A percentile compares a stretch with the other conserved stretches of the same genome.
These are phyloP conservation scores for Ganoderma multipileum DNA, from an alignment of 1,284 basidiomycete genomes.

Conservation along the genomic window DNA sequence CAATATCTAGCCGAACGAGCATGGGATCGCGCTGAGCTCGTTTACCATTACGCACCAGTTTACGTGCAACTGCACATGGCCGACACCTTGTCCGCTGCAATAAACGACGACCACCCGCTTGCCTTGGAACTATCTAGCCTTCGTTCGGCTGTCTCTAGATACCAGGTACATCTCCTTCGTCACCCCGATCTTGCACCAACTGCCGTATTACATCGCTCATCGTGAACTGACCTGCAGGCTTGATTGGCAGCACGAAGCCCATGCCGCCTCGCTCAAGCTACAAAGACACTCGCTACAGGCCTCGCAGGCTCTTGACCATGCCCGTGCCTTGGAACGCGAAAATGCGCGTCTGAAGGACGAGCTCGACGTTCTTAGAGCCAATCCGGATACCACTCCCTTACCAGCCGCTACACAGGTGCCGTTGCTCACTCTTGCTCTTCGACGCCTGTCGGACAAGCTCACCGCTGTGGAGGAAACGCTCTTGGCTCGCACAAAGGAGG, in stretches of 20 bases:
- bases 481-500: conserved; percentile 54
- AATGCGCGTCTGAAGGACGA: conserved; percentile 62
- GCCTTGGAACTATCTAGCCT: conserved; percentile 69
- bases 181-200: conserved; percentile 22
- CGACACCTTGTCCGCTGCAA: conserved; percentile 16
- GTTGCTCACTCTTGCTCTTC: conserved; percentile 69
- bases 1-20: not conserved
- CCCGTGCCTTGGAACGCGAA: conserved; percentile 59
- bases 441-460: conserved; percentile 73
- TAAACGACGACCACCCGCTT: conserved; percentile 66
- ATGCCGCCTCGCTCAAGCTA: conserved; percentile 66
- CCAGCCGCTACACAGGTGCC: conserved; percentile 59
- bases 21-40: not conserved
- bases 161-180: conserved; percentile 56
- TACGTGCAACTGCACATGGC: conserved; percentile 32
- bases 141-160: conserved; percentile 66
- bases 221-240: conserved; percentile 34
- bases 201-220: conserved; percentile 31
- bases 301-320: conserved; percentile 54
- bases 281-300: conserved; percentile 66
- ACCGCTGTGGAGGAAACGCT: conserved; percentile 62
- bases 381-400: conserved; percentile 51
- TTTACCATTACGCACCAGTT: conserved; percentile 14
- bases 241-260: conserved; percentile 66
- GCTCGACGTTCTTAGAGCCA: conserved; percentile 55